Conservation (phyloP, 2,329 filamentous ascomycete genomes). For the Balansia obtecta region DNA sequence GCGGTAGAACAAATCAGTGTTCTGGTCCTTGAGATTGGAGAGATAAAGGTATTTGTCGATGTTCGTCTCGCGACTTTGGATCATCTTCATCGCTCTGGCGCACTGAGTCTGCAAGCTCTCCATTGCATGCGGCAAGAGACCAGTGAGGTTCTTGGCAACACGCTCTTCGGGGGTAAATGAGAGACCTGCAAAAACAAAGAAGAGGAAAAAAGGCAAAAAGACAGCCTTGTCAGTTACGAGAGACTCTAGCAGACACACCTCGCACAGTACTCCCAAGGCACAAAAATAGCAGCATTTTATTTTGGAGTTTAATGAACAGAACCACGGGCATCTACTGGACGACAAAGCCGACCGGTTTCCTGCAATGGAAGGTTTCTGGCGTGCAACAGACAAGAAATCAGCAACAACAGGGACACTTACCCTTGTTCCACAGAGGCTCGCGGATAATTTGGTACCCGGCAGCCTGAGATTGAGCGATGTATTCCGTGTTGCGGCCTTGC, state of each 20-base stretch:
- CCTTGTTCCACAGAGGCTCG: conserved; percentile 55
- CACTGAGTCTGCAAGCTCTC: conserved; percentile 48
- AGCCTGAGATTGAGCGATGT: conserved; percentile 37
- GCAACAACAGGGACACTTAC: conserved; percentile 26
- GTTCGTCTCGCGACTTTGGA: conserved; percentile 53
- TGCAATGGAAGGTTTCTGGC: not conserved
- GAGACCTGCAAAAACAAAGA: conserved; percentile 32
- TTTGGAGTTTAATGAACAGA: conserved; percentile 1
- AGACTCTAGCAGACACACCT: not conserved
- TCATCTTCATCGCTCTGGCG: conserved; percentile 59
- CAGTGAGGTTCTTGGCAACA: conserved; percentile 51
- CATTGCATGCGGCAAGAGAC: conserved; percentile 52
- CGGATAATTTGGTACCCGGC: conserved; percentile 48
- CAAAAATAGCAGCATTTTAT: not conserved
- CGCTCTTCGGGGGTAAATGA: conserved; percentile 54
- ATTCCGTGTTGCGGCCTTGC: conserved; percentile 41
- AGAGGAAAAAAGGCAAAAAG: not conserved
- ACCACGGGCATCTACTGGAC: not conserved
- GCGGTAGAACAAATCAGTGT: conserved; percentile 73
- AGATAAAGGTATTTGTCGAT: conserved; percentile 81
- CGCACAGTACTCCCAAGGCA: not conserved
- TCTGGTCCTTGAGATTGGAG: conserved; percentile 60
- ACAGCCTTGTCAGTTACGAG: conserved; percentile 1
- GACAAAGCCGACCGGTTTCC: not conserved
- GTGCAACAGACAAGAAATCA: not conserved